Evolutionary conservation across 164 flowering plant genomes (phyloP).

Genomic region (Malania oleifera): DNA sequence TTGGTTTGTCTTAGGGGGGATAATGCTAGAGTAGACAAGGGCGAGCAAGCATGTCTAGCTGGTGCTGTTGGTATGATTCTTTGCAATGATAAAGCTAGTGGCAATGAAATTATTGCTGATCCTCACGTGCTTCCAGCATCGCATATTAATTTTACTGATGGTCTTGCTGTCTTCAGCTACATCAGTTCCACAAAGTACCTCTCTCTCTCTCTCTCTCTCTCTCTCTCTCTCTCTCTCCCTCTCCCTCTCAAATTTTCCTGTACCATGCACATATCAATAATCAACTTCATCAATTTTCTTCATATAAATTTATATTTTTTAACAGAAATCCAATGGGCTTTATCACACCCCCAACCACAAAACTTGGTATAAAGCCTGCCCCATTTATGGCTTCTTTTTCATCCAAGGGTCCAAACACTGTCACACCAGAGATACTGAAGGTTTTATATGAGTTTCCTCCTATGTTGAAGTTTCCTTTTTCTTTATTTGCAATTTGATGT

Average conservation of each 20-base stretch:
- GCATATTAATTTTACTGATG: slow-evolving; percentile 35
- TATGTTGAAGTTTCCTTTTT: neutral
- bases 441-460: too few relatives aligned
- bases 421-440: slow-evolving; percentile 44
- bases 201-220: too few relatives aligned
- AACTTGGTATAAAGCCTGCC: slow-evolving; percentile 25
- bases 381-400: slow-evolving; percentile 52
- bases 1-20: slow-evolving; percentile 53
- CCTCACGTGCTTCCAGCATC: slow-evolving; percentile 49
- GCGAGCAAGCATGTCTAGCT: slow-evolving; percentile 25
- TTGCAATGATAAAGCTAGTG: slow-evolving; percentile 30
- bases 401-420: slow-evolving; percentile 38
- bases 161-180: slow-evolving; percentile 33
- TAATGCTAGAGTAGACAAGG: slow-evolving; percentile 39
- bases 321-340: slow-evolving; percentile 25
- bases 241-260: neutral
- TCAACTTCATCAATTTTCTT: neutral
- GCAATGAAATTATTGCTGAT: slow-evolving; percentile 35
- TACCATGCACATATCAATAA: too few relatives aligned
- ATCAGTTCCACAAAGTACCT: slow-evolving; percentile 43
- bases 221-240: neutral
- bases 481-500: too few relatives aligned
- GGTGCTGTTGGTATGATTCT: slow-evolving; percentile 65
- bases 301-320: neutral
- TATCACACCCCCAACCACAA: slow-evolving; percentile 14